Conservation (phyloP, 164 flowering plant genomes). For the Berberis vulgaris region DNA sequence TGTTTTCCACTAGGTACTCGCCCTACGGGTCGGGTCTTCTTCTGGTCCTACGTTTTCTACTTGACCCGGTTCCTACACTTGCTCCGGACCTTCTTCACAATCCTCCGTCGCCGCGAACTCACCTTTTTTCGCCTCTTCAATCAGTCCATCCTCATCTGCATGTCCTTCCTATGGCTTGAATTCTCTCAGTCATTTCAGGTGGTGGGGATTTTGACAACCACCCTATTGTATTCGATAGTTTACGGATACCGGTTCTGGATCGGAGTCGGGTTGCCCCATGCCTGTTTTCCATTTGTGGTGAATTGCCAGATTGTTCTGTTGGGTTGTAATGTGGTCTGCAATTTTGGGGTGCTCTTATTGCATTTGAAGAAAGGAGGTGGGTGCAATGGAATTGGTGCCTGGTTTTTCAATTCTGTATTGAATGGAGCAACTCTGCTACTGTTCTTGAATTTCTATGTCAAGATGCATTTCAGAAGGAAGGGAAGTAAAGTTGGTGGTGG, state of each 20-base stretch:
- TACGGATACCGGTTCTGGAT: slow-evolving; percentile 81
- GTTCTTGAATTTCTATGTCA: slow-evolving; percentile 37
- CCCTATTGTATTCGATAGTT: slow-evolving; percentile 40
- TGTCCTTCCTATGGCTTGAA: slow-evolving; percentile 81
- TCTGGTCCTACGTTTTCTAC: slow-evolving; percentile 81
- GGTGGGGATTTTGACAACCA: slow-evolving; percentile 48
- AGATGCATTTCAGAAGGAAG: slow-evolving; percentile 21
- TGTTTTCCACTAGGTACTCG: slow-evolving; percentile 89
- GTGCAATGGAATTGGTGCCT: slow-evolving; percentile 83
- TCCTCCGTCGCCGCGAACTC: slow-evolving; percentile 40
- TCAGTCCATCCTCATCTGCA: slow-evolving; percentile 37
- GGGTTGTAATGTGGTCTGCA: slow-evolving; percentile 54
- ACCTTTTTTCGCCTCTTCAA: slow-evolving; percentile 46
- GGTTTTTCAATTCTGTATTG: slow-evolving; percentile 55
- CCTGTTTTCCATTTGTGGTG: slow-evolving; percentile 52
- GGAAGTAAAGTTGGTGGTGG: no score
- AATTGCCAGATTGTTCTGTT: slow-evolving; percentile 52
- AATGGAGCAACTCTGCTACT: slow-evolving; percentile 36
- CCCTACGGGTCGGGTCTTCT: slow-evolving; percentile 80
- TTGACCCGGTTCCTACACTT: slow-evolving; percentile 67
- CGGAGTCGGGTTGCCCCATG: slow-evolving; percentile 47
- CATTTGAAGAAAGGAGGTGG: slow-evolving; percentile 61
- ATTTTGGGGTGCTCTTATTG: slow-evolving; percentile 55
- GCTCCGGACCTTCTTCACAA: slow-evolving; percentile 36
- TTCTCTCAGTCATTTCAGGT: slow-evolving; percentile 91